Base-by-base conservation (phyloP, 805 yeast genomes). In the Candida namnaoensis region DNA sequence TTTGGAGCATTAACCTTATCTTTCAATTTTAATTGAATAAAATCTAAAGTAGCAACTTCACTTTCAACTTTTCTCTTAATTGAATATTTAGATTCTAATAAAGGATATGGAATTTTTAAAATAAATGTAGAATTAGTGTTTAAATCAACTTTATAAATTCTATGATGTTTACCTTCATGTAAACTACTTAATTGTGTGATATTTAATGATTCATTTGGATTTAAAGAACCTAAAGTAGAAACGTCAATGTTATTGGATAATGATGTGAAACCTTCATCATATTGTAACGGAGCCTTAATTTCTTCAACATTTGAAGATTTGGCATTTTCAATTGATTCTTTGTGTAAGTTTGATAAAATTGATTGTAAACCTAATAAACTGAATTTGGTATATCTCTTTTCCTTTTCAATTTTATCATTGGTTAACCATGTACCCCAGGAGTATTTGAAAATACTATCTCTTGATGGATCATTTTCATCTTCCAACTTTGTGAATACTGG, bases 341-440 rank as follows among this genome's bases (percentile, higher is more conserved):
- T 47, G 36, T 64, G 62, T 19, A 82, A 57, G 25, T 66, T 68
- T 38, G 70, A 62, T 32, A 81, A 42, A n/a, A 79, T 62, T 25
- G 65, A 65, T 42, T 76, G 73, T 40, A 86, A 65, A 5, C 96
- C 98, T 55, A 79, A 80, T 40, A 93, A 71, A 3, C 93, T 82
- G 61, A 91, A 91, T 47, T 71, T 72, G 19, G 97, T 91, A 43
- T 74, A 75, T 62, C 99, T 78, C 50, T 77, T 78, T 13, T 71
- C 77, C 54, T 86, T 83, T 58, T 93, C 90, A 30, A 61, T 62
- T 42, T 70, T 72, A 58, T 93, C 96, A 56, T 91, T 77, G 47
- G 72, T 76, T 53, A 90, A 66, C 98, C 98, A 91, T 7, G 95
- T 75, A 38, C 99, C 99, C 95, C 98, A 91, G 3, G 93, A 71